Percentiles rank a stretch among this genome's conserved stretches.
These are phyloP conservation scores for Monosporozyma siamensis DNA, from an alignment of 805 yeast species.

Conservation along the genomic window DNA sequence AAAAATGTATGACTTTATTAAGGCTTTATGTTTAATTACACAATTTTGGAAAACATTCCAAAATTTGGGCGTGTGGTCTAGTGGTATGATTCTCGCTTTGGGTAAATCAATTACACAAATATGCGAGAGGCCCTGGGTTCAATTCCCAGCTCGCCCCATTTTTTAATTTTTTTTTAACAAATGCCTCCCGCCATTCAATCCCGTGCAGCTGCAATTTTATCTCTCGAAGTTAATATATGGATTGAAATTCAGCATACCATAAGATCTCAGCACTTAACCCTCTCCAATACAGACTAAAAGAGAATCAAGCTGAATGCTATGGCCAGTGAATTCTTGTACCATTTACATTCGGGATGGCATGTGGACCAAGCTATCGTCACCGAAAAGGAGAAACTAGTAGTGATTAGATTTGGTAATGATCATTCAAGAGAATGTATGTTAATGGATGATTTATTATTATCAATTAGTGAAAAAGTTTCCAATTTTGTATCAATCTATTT, in stretches of 20 bases:
- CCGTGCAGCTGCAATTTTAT: too few relatives aligned
- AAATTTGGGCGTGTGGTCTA: slow-evolving; percentile 37
- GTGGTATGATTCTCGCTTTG: slow-evolving; percentile 51
- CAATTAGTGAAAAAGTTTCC: slow-evolving; percentile 71
- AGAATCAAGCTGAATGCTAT: slow-evolving; percentile 28
- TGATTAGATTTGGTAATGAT: slow-evolving; percentile 82
- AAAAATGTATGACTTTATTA: too few relatives aligned
- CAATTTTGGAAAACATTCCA: background rate
- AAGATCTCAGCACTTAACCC: too few relatives aligned
- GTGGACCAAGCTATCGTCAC: slow-evolving; percentile 94
- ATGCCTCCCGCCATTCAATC: too few relatives aligned
- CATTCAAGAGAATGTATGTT: slow-evolving; percentile 69
- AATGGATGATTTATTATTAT: slow-evolving; percentile 79
- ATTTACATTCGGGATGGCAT: slow-evolving; percentile 83
- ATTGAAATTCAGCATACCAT: too few relatives aligned
- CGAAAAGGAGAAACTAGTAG: slow-evolving; percentile 85
- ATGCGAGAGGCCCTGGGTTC: slow-evolving; percentile 58
- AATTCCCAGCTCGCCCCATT: slow-evolving; percentile 43
- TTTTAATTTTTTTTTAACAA: slow-evolving; percentile 6
- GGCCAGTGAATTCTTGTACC: slow-evolving; percentile 81
- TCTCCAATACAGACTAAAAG: too few relatives aligned
- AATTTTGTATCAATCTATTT: slow-evolving; percentile 84
- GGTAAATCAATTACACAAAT: slow-evolving; percentile 22
- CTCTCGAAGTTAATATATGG: too few relatives aligned
- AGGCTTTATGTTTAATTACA: background rate